Evolutionary conservation across 495 filamentous ascomycete species (phyloP).

Genomic region (Podospora comata): DNA sequence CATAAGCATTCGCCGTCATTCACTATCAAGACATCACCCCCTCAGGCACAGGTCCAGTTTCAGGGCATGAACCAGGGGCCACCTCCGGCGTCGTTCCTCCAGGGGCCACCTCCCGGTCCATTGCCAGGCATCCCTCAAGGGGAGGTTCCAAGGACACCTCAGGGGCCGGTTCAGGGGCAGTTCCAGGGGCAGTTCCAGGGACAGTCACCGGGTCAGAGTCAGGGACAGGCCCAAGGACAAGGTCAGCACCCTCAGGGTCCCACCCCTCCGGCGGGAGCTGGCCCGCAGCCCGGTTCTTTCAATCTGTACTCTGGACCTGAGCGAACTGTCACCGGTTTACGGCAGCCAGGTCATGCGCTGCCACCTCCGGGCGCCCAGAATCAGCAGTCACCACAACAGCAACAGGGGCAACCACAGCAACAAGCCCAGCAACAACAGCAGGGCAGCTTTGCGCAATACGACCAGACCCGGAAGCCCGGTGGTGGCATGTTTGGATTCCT

Average conservation of each 20-base stretch:
- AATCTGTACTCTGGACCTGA: slow-evolving; percentile 7
- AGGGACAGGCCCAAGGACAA: neutral
- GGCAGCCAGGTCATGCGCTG: slow-evolving; percentile 17
- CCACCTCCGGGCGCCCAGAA: neutral
- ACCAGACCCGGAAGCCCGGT: slow-evolving; percentile 20
- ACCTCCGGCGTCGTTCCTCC: slow-evolving; percentile 4
- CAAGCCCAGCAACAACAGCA: slow-evolving; percentile 10
- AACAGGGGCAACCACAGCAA: neutral
- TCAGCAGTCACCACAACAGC: neutral
- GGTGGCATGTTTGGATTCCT: slow-evolving; percentile 34
- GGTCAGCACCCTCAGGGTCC: neutral
- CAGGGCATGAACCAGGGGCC: slow-evolving; percentile 16
- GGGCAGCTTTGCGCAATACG: slow-evolving; percentile 12
- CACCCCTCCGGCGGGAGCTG: neutral
- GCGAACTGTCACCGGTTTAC: slow-evolving; percentile 11
- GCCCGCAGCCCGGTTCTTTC: slow-evolving; percentile 2
- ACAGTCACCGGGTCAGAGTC: slow-evolving; percentile 3
- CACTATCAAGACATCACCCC: slow-evolving; percentile 12
- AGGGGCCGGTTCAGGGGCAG: slow-evolving; percentile 11
- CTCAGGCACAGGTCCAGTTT: slow-evolving; percentile 14
- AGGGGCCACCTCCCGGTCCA: slow-evolving; percentile 7
- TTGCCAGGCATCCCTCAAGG: slow-evolving; percentile 12
- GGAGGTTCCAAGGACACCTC: slow-evolving; percentile 10
- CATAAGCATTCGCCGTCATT: slow-evolving; percentile 12
- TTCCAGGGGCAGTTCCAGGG: slow-evolving; percentile 10